These are phyloP conservation scores for Fusarium chlamydosporum DNA, from an alignment of 2,329 filamentous ascomycete species.

Conservation along the genomic window DNA sequence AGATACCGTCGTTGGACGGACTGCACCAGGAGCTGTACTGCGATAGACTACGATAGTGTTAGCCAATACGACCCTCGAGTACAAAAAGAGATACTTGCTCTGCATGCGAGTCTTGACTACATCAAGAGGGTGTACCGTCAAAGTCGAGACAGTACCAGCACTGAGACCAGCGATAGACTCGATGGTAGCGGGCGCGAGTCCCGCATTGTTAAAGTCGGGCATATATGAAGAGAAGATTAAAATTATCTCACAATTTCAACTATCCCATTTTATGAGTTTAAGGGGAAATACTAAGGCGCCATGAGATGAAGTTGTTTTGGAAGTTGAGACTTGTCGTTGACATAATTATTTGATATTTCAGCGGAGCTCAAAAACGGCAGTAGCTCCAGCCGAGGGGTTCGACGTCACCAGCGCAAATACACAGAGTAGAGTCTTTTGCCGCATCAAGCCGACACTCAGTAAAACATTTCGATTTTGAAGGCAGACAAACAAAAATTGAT, in stretches of 20 bases:
- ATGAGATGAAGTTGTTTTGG: conserved; percentile 11
- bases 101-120: conserved; percentile 97
- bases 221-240: conserved; percentile 59
- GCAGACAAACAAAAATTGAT: not conserved
- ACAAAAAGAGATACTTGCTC: conserved; percentile 65
- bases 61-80: not conserved
- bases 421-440: conserved; percentile 17
- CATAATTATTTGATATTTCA: conserved; percentile 40
- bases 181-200: conserved; percentile 81
- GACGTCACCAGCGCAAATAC: conserved; percentile 38
- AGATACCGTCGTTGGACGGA: conserved; percentile 64
- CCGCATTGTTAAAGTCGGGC: conserved; percentile 66
- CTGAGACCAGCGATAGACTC: conserved; percentile 92
- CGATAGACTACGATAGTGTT: conserved; percentile 63
- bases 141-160: conserved; percentile 87
- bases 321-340: conserved; percentile 9
- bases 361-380: conserved; percentile 30
- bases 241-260: conserved; percentile 19
- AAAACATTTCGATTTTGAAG: not conserved
- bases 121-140: conserved; percentile 92
- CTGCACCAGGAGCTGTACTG: conserved; percentile 56
- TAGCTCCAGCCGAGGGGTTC: conserved; percentile 32
- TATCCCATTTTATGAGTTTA: conserved; percentile 47
- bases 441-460: conserved; percentile 17
- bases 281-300: not conserved